Conservation (phyloP, 139 green algal genomes). For the Chlorella vulgaris region DNA sequence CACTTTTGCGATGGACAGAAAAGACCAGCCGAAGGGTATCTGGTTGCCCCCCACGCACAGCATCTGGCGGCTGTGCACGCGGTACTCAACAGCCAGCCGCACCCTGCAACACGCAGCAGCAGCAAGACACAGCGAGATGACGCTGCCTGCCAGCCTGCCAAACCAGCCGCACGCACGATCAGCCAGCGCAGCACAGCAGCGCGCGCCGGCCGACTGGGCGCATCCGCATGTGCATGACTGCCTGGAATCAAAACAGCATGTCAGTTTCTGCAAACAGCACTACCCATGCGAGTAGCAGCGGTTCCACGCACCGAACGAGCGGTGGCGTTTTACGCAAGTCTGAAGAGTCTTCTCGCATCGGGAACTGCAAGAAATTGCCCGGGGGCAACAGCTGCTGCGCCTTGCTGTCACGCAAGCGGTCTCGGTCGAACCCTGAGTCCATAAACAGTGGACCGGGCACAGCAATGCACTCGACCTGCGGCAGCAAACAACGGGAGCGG, state of each 20-base stretch:
- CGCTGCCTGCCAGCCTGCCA: no score
- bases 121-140: no score
- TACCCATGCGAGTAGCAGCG: background rate
- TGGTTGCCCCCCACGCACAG: slow-evolving; percentile 84
- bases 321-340: slow-evolving; percentile 17
- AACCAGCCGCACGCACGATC: no score
- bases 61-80: slow-evolving; percentile 90
- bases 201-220: no score
- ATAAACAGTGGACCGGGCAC: slow-evolving; percentile 33
- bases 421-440: slow-evolving; percentile 1
- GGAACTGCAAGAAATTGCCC: slow-evolving; percentile 33
- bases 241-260: no score
- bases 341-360: slow-evolving; percentile 9
- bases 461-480: no score
- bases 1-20: slow-evolving; percentile 91
- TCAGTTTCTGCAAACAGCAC: background rate
- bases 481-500: no score
- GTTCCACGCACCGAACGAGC: slow-evolving; percentile 13
- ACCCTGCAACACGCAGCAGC: slow-evolving; percentile 42
- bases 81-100: slow-evolving; percentile 78
- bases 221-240: no score
- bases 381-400: slow-evolving; percentile 20
- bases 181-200: no score
- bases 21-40: slow-evolving; percentile 90
- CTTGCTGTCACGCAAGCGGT: background rate